Base-by-base conservation (phyloP, 2,329 filamentous ascomycete genomes). In the Alternaria gansuensis region DNA sequence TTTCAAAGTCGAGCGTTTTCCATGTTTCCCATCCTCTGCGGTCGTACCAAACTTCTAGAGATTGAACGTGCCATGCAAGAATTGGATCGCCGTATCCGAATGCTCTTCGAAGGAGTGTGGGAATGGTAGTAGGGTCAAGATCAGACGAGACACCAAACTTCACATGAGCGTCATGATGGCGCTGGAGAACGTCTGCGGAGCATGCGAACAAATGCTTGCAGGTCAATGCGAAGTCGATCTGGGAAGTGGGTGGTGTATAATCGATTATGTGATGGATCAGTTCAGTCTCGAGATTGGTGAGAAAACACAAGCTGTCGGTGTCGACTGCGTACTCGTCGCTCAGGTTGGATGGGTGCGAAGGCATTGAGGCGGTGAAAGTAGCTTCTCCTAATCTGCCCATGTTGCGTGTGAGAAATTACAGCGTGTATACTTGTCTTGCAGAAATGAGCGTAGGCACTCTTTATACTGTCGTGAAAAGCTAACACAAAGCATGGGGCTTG, bases 11-110 rank as follows among this genome's bases (percentile, higher is more conserved):
- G 17, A 59, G 29, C 4, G 33, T 11, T 34, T 61, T 63, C 63
- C 63, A 65, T 6, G 60, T 51, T 21, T 13, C 8, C 62, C 62
- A 65, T 37, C 41, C 55, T 8, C 5, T 53, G 11, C 62, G 60
- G 40, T 63, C 62, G 29, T 57, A 51, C 60, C 62, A 63, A 24
- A 65, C 14, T 57, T 65, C 62, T 7, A 63, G 14, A 8, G 49
- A 59, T 11, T 57, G 60, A 48, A 63, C 60, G 54, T 63, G 60
- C 60, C 63, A 65, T 31, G 57, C 60, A 3, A 21, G 26, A 0
- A 65, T 43, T 14, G 57, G 60, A n/a, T 65, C 63, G 21, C 40
- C 50, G 6, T 52, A 58, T 21, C 54, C 52, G 13, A 51, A 59
- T 13, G 44, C 40, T 24, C 63, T 65, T 11, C 63, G 60, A 26